Base-by-base conservation (phyloP, 331 rosid genomes). In the Quercus phellos region DNA sequence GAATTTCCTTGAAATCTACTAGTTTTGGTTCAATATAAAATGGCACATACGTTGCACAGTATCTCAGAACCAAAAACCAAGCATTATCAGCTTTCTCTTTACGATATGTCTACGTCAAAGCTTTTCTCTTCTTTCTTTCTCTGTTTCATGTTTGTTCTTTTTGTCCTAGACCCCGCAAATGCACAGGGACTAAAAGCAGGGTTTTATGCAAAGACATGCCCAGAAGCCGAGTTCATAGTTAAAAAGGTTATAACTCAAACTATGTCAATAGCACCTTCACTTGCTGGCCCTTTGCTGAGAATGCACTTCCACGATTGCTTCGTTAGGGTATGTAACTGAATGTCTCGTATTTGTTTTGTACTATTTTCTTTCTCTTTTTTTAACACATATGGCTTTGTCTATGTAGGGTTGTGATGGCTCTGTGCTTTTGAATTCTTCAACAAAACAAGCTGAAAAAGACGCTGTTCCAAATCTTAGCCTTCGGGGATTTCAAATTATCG, bases 291-390 rank as follows among this genome's bases (percentile, higher is more conserved):
- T 72, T 64, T 79, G 75, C n/a, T 79, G 42, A 79, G 87, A 32
- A 43, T 83, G 87, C 87, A 83, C 67, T 83, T 83, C 53, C 87
- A 83, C 56, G 87, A 83, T 38, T 83, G 84, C 43, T 83, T 83
- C 29, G 84, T 83, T 14, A 79, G 81, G 78, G 87, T 83, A 29
- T 2, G 81, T 74, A 9, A 4, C 4, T 27, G 16, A 38, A 38
- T 38, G 46, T 38, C 46, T 38, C 46, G 11, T 38, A 8, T 38
- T 46, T 38, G 11, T 10, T 46, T 46, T 46, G 53, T 46, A 46
- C 4, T 3, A 12, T 12, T 12, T 46, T 46, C 5, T 46, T 46
- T 46, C 12, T 2, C 46, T 6, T n/a, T 64, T 30, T 73, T 9
- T 30, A 1, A 51, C 29, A 2, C 35, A 14, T 5, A 7, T 55